Evolutionary conservation across 345 rosid genomes (phyloP), one percentile per base, ranked within the genome.

Genomic region (Eutrema japonicum): DNA sequence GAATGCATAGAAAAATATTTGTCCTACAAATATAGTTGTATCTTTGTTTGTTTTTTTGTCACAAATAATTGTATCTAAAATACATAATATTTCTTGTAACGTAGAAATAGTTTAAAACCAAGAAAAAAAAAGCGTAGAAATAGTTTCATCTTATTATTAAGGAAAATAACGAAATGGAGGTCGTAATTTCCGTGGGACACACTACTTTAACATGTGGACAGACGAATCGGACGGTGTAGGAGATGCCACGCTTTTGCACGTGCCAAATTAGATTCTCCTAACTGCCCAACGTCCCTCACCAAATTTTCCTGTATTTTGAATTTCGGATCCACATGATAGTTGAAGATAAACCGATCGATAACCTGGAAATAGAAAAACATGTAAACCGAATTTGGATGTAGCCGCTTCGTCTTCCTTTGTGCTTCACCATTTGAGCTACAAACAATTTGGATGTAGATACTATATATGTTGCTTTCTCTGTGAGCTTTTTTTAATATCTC

Each of bases 251-350:
- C 11, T 30, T 68, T 1, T 18, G 37, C 12, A 68, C 70, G 45
- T 60, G 64, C 36, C 74, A 68, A 53, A 51, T 13, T 27, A 68
- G 79, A 68, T 75, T 68, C 79, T 36, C 64, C 59, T 36, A 69
- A 68, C 74, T 64, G 64, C 43, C 56, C 35, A 56, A n/a, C 47
- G 53, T 35, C 64, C 45, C 27, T 9, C 14, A 11, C 16, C 59
- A 14, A 30, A 6, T 56, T 68, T 27, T 42, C 73, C 30, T 61
- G 51, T 54, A 54, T n/a, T 10, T 36, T 65, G 29, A 49, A 37
- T 57, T 32, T 40, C 65, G 48, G 67, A 38, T 49, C 71, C 71
- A 35, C 64, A 45, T 47, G 60, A 47, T 36, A 38, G 77, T 38
- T 29, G 41, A 58, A 0, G 0, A 29, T 26, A 33, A 68, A 68